Conservation (phyloP, 768 basidiomycete genomes). For the Lepiota brunneoincarnata region DNA sequence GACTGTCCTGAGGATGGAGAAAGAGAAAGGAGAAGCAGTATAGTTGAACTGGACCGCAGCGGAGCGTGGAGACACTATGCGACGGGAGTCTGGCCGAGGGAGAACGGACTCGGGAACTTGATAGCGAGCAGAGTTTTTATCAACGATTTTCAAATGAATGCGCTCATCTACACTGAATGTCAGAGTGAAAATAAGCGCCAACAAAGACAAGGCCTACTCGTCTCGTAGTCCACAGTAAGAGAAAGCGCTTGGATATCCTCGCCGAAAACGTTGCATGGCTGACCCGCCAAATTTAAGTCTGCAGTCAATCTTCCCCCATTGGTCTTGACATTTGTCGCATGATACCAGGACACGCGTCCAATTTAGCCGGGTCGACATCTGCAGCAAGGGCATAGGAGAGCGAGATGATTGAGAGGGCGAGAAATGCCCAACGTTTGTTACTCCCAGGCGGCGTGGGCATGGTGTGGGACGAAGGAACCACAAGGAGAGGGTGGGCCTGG, state of each 20-base stretch:
- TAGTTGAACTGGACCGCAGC: slow-evolving; percentile 59
- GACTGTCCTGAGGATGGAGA: slow-evolving; percentile 49
- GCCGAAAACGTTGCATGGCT: slow-evolving; percentile 60
- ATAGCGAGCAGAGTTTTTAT: slow-evolving; percentile 47
- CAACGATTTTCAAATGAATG: slow-evolving; percentile 63
- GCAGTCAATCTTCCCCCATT: slow-evolving; percentile 42
- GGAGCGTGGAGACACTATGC: slow-evolving; percentile 22
- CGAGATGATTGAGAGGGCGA: background rate
- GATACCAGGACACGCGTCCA: slow-evolving; percentile 66
- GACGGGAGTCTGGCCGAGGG: slow-evolving; percentile 44
- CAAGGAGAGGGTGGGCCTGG: background rate
- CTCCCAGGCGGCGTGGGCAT: background rate
- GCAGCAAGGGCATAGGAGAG: slow-evolving; percentile 10
- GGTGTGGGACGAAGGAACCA: background rate
- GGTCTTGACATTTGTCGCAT: slow-evolving; percentile 41
- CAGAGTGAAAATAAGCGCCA: background rate
- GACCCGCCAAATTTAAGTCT: slow-evolving; percentile 48
- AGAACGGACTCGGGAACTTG: slow-evolving; percentile 65
- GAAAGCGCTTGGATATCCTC: slow-evolving; percentile 44
- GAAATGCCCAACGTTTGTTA: background rate
- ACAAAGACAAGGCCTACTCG: slow-evolving; percentile 28
- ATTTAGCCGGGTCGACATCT: slow-evolving; percentile 29
- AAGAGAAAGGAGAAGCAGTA: slow-evolving; percentile 57
- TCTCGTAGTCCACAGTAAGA: slow-evolving; percentile 58
- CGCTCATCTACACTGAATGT: slow-evolving; percentile 38